Conservation (phyloP, 371 early-diverging fungal genomes). For the Rhizopus arrhizus region DNA sequence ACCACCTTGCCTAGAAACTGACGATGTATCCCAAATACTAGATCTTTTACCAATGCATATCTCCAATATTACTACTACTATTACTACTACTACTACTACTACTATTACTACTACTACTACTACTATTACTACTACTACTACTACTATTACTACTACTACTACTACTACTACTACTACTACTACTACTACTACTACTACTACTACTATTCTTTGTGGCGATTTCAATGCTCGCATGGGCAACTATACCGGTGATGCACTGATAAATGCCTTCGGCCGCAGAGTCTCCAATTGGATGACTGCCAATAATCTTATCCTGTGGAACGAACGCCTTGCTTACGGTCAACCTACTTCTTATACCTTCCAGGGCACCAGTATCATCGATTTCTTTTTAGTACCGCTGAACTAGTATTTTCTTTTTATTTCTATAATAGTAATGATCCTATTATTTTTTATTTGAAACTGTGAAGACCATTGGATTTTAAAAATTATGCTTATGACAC, state of each 20-base stretch:
- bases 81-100: no score
- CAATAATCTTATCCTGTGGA: conserved; percentile 11
- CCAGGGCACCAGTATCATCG: conserved; percentile 4
- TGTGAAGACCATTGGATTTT: no score
- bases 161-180: no score
- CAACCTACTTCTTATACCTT: conserved; percentile 8
- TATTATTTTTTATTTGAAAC: no score
- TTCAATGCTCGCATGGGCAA: background rate
- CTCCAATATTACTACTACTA: no score
- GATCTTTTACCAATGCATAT: background rate
- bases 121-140: no score
- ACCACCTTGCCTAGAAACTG: background rate
- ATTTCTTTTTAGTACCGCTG: conserved; percentile 3
- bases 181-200: no score
- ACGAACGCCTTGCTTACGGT: conserved; percentile 5
- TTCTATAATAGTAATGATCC: no score
- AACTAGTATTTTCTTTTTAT: background rate
- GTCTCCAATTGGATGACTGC: background rate
- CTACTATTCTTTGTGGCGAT: conserved; percentile 1
- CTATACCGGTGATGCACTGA: background rate
- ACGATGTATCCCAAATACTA: background rate
- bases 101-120: no score
- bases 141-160: no score
- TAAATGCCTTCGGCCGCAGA: background rate
- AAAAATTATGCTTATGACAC: no score